Base-by-base conservation (phyloP, 495 filamentous ascomycete genomes). In the Cercophora newfieldiana region DNA sequence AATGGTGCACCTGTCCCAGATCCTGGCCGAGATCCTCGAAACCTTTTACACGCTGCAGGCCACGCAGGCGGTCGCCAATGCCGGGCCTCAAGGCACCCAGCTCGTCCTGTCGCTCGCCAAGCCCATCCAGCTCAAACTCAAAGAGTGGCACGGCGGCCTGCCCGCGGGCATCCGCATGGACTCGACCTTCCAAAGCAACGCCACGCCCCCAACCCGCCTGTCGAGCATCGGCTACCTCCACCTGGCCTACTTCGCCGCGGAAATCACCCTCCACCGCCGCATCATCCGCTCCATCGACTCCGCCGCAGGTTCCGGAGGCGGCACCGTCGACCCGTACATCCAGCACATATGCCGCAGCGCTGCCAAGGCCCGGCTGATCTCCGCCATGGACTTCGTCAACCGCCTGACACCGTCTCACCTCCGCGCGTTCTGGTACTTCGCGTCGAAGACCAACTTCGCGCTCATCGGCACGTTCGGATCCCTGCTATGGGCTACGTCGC, bases 281-380 rank as follows among this genome's bases (percentile, higher is more conserved):
- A 93, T 94, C 69, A 85, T 94, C 53, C 89, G 91, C 31, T 90
- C 89, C 21, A 80, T 94, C 37, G 81, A 81, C 63, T 74, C 66
- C 14, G 28, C 61, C 18, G 24, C 51, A 16, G 53, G 47, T 53
- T 68, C 61, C 37, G 60, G 58, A 30, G 64, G 68, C 24, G 66
- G 61, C 2, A 75, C 78, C 31, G 76, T 84, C 18, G 87, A 92
- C 70, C 85, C 89, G 0, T 90, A 92, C 74, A 87, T 97, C 54
- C 86, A 93, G 19, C 93, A 97, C 80, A 97, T 98, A 72, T 97
- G 94, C 78, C 95, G 95, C 59, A 93, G 90, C 25, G 95, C 95
- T 22, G 91, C 91, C 63, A 91, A 92, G 71, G 91, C 91, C 1
- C 85, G 90, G 19, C 80, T 92, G 21, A 90, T 88, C 63, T 91